phyloP scores from a whole-genome alignment of 202 grass and related monocot species.

The Eragrostis tef region DNA sequence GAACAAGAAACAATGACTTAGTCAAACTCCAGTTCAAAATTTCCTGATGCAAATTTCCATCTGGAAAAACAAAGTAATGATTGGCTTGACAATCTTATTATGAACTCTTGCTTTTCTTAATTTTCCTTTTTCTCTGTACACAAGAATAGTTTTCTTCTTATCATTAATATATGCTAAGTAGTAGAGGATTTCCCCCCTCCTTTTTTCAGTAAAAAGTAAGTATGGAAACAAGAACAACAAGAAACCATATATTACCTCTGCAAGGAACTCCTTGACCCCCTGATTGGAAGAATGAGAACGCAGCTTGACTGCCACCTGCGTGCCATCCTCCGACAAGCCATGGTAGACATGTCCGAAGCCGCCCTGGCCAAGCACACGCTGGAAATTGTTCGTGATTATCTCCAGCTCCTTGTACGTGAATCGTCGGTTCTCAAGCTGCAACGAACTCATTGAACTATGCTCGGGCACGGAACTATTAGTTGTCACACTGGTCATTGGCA shows the following conservation, averaged over 20 bases:
- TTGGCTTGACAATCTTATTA: too few relatives aligned
- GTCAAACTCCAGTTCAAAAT: background rate
- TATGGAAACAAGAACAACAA: background rate
- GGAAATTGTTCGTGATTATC: slow-evolving; percentile 55
- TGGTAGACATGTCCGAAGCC: slow-evolving; percentile 63
- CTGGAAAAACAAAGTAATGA: background rate
- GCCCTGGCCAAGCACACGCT: slow-evolving; percentile 50
- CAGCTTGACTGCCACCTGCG: slow-evolving; percentile 61
- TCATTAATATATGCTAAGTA: too few relatives aligned
- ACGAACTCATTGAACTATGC: background rate
- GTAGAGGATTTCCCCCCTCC: too few relatives aligned
- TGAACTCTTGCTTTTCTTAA: too few relatives aligned
- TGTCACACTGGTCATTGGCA: background rate
- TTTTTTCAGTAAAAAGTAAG: too few relatives aligned
- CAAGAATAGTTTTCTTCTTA: too few relatives aligned
- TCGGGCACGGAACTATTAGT: too few relatives aligned
- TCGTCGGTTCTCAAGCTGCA: slow-evolving; percentile 48
- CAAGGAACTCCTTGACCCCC: slow-evolving; percentile 55
- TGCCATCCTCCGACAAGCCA: slow-evolving; percentile 56
- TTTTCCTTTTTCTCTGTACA: too few relatives aligned
- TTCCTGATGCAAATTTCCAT: background rate
- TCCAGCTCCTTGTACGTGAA: slow-evolving; percentile 58
- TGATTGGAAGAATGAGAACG: slow-evolving; percentile 50
- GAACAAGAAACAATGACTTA: background rate
- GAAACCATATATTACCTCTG: slow-evolving; percentile 40